These are phyloP conservation scores for Phyllosticta citribraziliensis DNA, from an alignment of 2,329 filamentous ascomycete genomes.

Conservation along the genomic window DNA sequence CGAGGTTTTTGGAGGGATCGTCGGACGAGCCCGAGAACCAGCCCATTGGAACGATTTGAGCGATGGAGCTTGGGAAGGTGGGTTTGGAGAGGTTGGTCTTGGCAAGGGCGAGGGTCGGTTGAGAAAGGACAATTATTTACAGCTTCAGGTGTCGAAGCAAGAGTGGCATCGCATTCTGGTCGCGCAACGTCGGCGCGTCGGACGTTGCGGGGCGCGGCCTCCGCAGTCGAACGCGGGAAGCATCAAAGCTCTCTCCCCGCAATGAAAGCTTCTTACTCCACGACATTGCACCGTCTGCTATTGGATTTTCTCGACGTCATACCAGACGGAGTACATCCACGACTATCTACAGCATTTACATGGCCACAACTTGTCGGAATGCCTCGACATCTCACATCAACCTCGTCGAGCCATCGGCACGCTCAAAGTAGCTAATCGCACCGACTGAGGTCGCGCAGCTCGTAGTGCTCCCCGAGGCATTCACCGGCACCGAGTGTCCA, in stretches of 20 bases:
- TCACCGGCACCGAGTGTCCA: conserved; percentile 37
- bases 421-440: conserved; percentile 47
- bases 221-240: background rate
- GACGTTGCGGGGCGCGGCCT: background rate
- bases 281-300: background rate
- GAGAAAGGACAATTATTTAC: background rate
- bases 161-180: background rate
- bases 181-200: background rate
- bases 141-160: background rate
- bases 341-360: background rate
- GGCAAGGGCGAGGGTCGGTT: background rate
- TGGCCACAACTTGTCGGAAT: background rate
- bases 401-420: conserved; percentile 22
- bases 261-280: background rate
- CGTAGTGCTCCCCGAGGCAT: conserved; percentile 34
- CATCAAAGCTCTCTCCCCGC: background rate
- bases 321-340: background rate
- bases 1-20: conserved; percentile 64
- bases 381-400: background rate
- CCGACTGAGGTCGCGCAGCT: conserved; percentile 46
- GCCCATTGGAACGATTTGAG: conserved; percentile 38
- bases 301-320: background rate
- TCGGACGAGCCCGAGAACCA: conserved; percentile 52
- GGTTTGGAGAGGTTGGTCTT: background rate
- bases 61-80: background rate